These are phyloP conservation scores for Mitragyna speciosa DNA, from an alignment of 257 asterid genomes.

Conservation along the genomic window DNA sequence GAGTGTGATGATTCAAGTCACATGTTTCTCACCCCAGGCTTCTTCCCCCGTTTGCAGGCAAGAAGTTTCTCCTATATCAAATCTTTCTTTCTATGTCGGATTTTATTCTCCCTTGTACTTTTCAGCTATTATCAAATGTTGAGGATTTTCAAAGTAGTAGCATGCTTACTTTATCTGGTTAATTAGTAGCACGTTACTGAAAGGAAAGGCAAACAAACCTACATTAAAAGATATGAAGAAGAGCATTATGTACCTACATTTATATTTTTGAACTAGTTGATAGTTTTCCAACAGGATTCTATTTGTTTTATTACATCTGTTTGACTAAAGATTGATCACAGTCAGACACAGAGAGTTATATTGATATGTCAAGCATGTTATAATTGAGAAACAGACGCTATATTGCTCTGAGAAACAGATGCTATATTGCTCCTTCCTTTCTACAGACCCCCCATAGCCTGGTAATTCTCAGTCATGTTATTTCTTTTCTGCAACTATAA, in stretches of 20 bases:
- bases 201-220: no score
- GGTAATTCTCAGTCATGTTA: neutral
- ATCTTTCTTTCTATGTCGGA: neutral
- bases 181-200: neutral
- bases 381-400: neutral
- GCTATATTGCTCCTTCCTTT: neutral
- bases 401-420: neutral
- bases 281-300: neutral
- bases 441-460: neutral
- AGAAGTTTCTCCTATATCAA: conserved; percentile 11
- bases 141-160: neutral
- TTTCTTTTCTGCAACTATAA: neutral
- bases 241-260: neutral
- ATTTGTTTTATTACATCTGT: neutral
- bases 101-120: neutral
- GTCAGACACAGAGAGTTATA: no score
- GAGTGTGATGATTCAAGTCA: conserved; percentile 76
- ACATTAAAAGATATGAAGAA: neutral
- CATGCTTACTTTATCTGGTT: neutral
- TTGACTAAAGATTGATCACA: neutral
- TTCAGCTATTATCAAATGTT: neutral
- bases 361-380: neutral
- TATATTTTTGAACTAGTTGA: neutral
- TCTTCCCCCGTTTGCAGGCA: conserved; percentile 88
- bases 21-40: conserved; percentile 67